Evolutionary conservation across 2,329 filamentous ascomycete species (phyloP), one percentile per base, ranked within the genome.

Genomic region (Fusarium sp.): DNA sequence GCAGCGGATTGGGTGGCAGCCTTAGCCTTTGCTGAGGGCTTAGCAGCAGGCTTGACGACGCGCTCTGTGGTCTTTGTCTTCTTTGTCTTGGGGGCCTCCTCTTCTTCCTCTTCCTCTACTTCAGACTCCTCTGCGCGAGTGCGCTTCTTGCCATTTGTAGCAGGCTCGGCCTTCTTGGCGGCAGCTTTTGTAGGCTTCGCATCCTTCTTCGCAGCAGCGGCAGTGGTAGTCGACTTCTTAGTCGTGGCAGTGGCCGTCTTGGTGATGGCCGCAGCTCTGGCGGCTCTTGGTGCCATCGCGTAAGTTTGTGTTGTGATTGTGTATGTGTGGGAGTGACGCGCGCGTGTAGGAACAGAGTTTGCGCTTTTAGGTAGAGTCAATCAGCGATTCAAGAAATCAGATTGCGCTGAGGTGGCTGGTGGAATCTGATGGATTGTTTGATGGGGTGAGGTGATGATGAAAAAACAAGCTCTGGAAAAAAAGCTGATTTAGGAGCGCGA

Each of bases 201-300:
- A 28, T 68, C 66, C 63, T 77, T 77, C 58, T 76, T 70, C 14
- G 71, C 58, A 25, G 67, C 55, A 26, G 69, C 63, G 14, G 76
- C 31, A 10, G 74, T 53, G 2, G 75, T 51, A 26, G 49, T 51
- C 8, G 75, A 44, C 55, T 76, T 76, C 59, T 75, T 77, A 19
- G 77, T 63, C 13, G 73, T 31, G 30, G 30, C 14, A 8, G 30
- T 45, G 37, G 74, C 60, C 37, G 75, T 65, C 72, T 73, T 78
- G 26, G 71, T 41, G 60, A 69, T 69, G 46, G 74, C 26, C 9
- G 75, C 61, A 30, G 75, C 61, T 70, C 75, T 77, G 45, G 34
- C n/a, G 18, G 75, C 70, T 72, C 73, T 73, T 42, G 78, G 72
- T 56, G 78, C 74, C 78, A 79, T 79, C 67, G 74, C 74, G 75